Evolutionary conservation across 768 basidiomycete genomes (phyloP), one percentile per base, ranked within the genome.

Genomic region (Pholiota microspora): DNA sequence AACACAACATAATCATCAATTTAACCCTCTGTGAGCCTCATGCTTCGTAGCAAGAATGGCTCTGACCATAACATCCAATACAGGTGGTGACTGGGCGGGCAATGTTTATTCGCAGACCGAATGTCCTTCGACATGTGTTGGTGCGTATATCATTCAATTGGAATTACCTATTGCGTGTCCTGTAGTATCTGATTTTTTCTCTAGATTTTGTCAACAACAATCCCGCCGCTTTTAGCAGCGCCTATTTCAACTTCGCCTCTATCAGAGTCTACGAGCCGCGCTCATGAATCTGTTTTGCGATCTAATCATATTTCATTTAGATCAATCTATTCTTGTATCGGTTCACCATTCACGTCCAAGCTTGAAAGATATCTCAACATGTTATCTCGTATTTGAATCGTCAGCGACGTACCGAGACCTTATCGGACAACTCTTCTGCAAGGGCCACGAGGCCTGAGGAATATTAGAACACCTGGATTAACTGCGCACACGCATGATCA

Each of bases 231-330:
- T 90, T 89, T 68, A 36, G 59, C 15, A 68, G 82, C 12, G 87
- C 89, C 0, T 89, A 79, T 71, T 91, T 88, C 72, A 79, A 88
- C 46, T 76, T 91, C 64, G 79, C 77, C 25, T 77, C 79, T 1
- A 69, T 90, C 45, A 77, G 76, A 27, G 62, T 76, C 1, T 77
- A 77, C 40, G 36, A 62, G 36, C 54, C 54, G n/a, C 31, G 35
- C 35, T 16, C 13, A 12, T 23, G 16, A 38, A n/a, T n/a, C n/a
- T 13, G 2, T 35, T 12, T 23, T 16, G 1, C n/a, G n/a, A 36
- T 7, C 13, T 36, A n/a, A n/a, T 31, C 31, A 12, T n/a, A 36
- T n/a, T n/a, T 36, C 10, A 35, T 5, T 35, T 35, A 12, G 12
- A 35, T 9, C n/a, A 38, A 38, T 38, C 13, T 36, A 36, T 36